phyloP scores from a whole-genome alignment of 2,329 filamentous ascomycete genomes.

The Lithohypha guttulata region DNA sequence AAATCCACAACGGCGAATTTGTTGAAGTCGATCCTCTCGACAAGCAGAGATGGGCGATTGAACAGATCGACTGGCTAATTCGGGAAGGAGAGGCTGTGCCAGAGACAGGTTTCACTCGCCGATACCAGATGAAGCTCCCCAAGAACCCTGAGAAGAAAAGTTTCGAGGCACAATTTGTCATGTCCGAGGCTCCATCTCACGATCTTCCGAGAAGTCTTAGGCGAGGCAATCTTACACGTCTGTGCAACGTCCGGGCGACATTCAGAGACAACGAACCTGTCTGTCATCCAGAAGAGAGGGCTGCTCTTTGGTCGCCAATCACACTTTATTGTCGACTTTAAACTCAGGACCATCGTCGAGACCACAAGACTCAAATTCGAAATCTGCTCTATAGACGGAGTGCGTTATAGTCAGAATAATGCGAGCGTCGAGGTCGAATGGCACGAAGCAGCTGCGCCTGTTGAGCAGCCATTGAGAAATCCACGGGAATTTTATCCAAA shows the following conservation, averaged over 20 bases:
- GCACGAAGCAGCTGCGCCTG: too few relatives aligned
- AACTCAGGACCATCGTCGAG: background rate
- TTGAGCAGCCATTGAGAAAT: too few relatives aligned
- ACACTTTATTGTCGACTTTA: background rate
- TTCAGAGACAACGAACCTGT: background rate
- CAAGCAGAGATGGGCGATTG: conserved; percentile 24
- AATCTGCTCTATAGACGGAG: conserved; percentile 85
- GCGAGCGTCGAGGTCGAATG: conserved; percentile 1
- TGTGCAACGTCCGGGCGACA: background rate
- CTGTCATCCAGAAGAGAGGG: background rate
- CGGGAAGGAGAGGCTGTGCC: conserved; percentile 13
- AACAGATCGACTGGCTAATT: conserved; percentile 30
- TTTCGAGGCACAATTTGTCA: conserved; percentile 1
- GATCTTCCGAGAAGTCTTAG: background rate
- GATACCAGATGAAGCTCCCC: background rate
- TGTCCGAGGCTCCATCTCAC: background rate
- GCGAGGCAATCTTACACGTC: background rate
- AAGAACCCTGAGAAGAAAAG: background rate
- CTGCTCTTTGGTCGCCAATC: background rate
- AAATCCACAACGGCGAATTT: conserved; percentile 23
- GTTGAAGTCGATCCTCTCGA: conserved; percentile 25
- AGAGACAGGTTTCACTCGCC: background rate
- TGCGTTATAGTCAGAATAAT: background rate
- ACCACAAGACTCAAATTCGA: conserved; percentile 41
- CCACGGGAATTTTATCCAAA: too few relatives aligned